phyloP scores from a whole-genome alignment of 1,284 basidiomycete genomes.

The Papiliotrema flavescens region DNA sequence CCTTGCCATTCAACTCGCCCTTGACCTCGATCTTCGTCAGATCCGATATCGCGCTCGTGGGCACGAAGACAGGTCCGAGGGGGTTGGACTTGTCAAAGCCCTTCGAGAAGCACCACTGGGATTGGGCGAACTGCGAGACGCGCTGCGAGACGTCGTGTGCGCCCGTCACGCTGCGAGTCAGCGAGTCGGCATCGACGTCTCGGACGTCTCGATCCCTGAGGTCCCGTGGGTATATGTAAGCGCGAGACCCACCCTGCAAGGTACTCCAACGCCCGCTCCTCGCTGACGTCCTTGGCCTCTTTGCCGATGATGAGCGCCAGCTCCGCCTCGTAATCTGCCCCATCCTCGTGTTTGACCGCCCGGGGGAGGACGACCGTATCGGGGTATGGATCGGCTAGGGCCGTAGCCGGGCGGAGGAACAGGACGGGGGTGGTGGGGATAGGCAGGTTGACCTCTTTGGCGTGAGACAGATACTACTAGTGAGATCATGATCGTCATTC shows the following conservation, averaged over 20 bases:
- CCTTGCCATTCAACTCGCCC: slow-evolving; percentile 39
- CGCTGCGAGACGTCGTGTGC: slow-evolving; percentile 47
- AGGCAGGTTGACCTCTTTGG: slow-evolving; percentile 38
- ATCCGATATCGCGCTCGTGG: slow-evolving; percentile 25
- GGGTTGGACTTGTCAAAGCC: slow-evolving; percentile 51
- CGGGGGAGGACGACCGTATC: slow-evolving; percentile 36
- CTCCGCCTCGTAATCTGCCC: slow-evolving; percentile 86
- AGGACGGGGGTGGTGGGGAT: slow-evolving; percentile 38
- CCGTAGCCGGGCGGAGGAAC: slow-evolving; percentile 40
- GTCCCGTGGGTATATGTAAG: neutral
- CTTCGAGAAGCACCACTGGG: slow-evolving; percentile 32
- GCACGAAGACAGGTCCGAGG: slow-evolving; percentile 48
- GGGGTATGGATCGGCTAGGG: slow-evolving; percentile 38
- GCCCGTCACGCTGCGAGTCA: slow-evolving; percentile 38
- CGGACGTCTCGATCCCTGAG: slow-evolving; percentile 38
- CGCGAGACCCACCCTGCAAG: slow-evolving; percentile 59
- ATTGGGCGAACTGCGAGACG: slow-evolving; percentile 20
- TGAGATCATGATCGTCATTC: neutral
- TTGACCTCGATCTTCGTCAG: slow-evolving; percentile 31
- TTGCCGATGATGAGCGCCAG: slow-evolving; percentile 81
- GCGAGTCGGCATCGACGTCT: neutral
- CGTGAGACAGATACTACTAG: slow-evolving; percentile 47
- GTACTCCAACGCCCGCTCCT: slow-evolving; percentile 73
- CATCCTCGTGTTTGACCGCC: slow-evolving; percentile 60
- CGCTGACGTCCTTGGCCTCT: slow-evolving; percentile 69